These are phyloP conservation scores for Leccinum fallax DNA, from an alignment of 1,284 basidiomycete species.

Conservation along the genomic window DNA sequence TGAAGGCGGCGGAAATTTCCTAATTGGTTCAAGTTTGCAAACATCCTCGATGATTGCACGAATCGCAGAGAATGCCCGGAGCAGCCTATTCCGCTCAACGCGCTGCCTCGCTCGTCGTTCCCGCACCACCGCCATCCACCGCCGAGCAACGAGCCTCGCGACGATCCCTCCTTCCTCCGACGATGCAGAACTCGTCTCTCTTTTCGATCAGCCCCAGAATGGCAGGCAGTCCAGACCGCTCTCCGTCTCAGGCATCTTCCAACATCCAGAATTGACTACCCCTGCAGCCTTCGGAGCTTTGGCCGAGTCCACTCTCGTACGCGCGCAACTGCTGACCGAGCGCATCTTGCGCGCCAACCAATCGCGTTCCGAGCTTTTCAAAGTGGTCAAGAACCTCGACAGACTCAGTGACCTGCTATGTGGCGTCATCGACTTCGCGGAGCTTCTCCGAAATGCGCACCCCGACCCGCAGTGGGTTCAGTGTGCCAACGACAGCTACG, in stretches of 20 bases:
- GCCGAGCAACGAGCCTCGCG: slow-evolving; percentile 28
- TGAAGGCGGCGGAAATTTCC: slow-evolving; percentile 11
- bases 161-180: slow-evolving; percentile 61
- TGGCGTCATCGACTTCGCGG: slow-evolving; percentile 95
- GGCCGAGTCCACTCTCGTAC: slow-evolving; percentile 69
- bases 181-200: slow-evolving; percentile 63
- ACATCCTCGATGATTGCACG: slow-evolving; percentile 54
- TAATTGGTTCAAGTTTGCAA: slow-evolving; percentile 14
- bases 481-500: slow-evolving; percentile 87
- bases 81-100: slow-evolving; percentile 38
- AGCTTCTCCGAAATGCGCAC: slow-evolving; percentile 92
- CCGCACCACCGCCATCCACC: slow-evolving; percentile 21
- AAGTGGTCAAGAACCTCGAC: slow-evolving; percentile 93
- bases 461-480: slow-evolving; percentile 84
- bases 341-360: slow-evolving; percentile 69
- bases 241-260: slow-evolving; percentile 71
- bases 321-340: slow-evolving; percentile 74
- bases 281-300: slow-evolving; percentile 66
- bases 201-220: slow-evolving; percentile 66
- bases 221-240: slow-evolving; percentile 42
- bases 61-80: slow-evolving; percentile 45
- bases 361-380: slow-evolving; percentile 71
- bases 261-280: slow-evolving; percentile 60
- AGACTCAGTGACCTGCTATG: slow-evolving; percentile 94
- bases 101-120: slow-evolving; percentile 53